Percentiles rank a stretch among this genome's conserved stretches.
Conservation (phyloP, 257 asterid genomes). For the Nicotiana undulata region DNA sequence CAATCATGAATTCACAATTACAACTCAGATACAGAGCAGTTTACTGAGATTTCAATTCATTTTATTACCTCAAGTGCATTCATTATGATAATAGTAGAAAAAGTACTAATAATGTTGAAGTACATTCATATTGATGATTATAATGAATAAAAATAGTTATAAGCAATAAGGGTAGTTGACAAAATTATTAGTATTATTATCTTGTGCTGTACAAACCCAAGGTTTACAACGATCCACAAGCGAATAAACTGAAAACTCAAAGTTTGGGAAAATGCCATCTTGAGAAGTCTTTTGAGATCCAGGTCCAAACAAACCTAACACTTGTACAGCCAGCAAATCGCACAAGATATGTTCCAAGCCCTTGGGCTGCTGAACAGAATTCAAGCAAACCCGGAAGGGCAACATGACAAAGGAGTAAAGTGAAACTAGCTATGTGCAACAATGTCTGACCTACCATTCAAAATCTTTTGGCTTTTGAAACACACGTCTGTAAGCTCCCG, state of each 20-base stretch:
- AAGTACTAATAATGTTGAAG: background rate
- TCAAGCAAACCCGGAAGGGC: background rate
- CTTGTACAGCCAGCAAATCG: background rate
- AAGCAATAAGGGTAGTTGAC: background rate
- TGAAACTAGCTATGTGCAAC: background rate
- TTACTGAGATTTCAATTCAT: background rate
- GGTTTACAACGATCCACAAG: background rate
- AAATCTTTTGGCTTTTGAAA: conserved; percentile 87
- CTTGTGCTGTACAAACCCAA: background rate
- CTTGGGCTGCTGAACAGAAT: background rate
- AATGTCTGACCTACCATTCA: conserved; percentile 52
- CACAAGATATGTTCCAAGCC: background rate
- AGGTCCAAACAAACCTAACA: background rate
- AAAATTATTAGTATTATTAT: background rate
- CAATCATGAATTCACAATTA: background rate
- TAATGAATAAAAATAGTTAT: background rate
- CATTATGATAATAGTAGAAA: background rate
- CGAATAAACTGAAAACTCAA: background rate
- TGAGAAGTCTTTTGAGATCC: background rate
- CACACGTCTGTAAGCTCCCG: conserved; percentile 86
- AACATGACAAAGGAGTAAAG: background rate
- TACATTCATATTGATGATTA: background rate
- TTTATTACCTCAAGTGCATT: background rate
- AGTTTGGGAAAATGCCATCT: background rate
- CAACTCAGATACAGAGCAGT: background rate